Conservation (phyloP, 208 protist genomes). For the Acanthamoeba sp. region DNA sequence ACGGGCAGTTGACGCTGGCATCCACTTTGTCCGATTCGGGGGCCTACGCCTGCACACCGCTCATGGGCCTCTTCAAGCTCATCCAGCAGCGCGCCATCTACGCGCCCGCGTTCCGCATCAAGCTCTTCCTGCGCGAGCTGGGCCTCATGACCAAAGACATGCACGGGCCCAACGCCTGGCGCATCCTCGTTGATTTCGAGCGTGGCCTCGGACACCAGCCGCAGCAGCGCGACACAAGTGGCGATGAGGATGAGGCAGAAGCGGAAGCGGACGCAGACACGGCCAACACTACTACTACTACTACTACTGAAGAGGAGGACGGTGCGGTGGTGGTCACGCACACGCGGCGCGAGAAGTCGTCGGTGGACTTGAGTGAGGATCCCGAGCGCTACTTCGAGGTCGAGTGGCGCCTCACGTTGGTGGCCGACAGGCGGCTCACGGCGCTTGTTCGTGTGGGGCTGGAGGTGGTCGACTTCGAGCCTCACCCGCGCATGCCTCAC, state of each 20-base stretch:
- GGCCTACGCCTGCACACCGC: neutral
- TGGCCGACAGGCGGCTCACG: neutral
- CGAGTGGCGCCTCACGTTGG: constrained; percentile 66
- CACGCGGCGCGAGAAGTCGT: constrained; percentile 38
- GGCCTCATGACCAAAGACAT: constrained; percentile 73
- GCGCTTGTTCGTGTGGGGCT: neutral
- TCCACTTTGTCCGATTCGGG: neutral
- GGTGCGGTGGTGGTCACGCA: constrained; percentile 52
- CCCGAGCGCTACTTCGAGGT: constrained; percentile 65
- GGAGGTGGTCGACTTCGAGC: neutral
- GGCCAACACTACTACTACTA: no score
- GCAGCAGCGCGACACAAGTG: neutral
- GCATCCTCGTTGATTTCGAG: constrained; percentile 58
- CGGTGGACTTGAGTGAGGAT: neutral
- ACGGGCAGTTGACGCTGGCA: constrained; percentile 15
- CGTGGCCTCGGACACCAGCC: neutral
- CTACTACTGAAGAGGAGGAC: neutral
- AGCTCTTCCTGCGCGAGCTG: neutral
- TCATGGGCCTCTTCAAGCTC: constrained; percentile 63
- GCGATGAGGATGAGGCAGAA: constrained; percentile 1
- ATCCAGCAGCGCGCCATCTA: constrained; percentile 64
- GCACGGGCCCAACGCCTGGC: constrained; percentile 57
- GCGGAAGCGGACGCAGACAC: neutral
- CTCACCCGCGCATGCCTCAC: constrained; percentile 20
- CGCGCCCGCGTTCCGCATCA: constrained; percentile 46